Evolutionary conservation across 306 rosid species (phyloP), one percentile per base, ranked within the genome.

Genomic region (Acacia acuminata): DNA sequence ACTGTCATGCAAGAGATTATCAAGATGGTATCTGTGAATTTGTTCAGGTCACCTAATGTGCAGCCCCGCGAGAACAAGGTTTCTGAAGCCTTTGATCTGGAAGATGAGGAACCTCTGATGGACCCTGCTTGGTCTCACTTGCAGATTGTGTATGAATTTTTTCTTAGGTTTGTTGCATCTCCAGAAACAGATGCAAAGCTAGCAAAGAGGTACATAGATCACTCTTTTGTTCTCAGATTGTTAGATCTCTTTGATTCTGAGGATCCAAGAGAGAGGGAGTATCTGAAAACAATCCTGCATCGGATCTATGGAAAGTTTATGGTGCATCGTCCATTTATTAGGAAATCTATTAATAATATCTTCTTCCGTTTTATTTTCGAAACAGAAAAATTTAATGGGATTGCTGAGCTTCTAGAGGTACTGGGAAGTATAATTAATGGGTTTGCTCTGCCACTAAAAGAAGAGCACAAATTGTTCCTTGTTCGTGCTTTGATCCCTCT

Each of bases 111-210:
- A 65, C 89, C 90, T 9, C 60, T 80, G 72, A 85, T 86, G 85
- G 94, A 91, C 81, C 91, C 90, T 40, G 86, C 92, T 9, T 91
- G 94, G 94, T 81, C 90, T 64, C 94, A 91, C 84, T 79, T 91
- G 82, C 94, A 91, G 79, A 86, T 91, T 84, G 91, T 87, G 58
- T 89, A 89, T 17, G 92, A 89, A 55, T 82, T 89, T 72, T 82
- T 87, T 63, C 88, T 89, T 34, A 86, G 92, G 88, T 84, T 91
- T 42, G 88, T 91, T 79, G 90, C 90, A 73, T 91, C 92, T 50
- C 89, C 91, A 0, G 91, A 89, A 80, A 91, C 88, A 4, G 90
- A 91, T 82, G 88, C 93, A 30, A 87, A 91, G 80, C 82, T 89
- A 73, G 91, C 94, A 27, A 91, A 91, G 81, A 89, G 89, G 80